A percentile compares a stretch with the other conserved stretches of the same genome.
Conservation (phyloP, 75 land plant genomes). For the Isoetes taiwanensis region DNA sequence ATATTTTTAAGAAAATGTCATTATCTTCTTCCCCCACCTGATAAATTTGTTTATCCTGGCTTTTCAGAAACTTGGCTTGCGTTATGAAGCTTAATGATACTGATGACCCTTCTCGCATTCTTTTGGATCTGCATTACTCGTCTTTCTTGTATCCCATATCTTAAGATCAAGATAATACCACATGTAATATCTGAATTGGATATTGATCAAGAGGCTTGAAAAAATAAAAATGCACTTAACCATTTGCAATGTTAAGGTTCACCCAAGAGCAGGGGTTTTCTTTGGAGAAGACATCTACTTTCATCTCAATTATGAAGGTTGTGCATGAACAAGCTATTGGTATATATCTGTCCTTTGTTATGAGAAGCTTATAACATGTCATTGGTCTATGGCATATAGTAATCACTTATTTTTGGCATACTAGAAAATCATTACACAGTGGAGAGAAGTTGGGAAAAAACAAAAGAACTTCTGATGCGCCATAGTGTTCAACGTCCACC, state of each 20-base stretch:
- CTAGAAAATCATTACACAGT: not conserved
- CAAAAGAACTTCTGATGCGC: not conserved
- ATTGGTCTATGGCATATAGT: not conserved
- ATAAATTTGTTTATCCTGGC: not conserved
- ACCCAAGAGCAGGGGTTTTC: slow-evolving; percentile 1
- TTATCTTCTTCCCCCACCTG: not conserved
- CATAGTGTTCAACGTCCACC: slow-evolving; percentile 4
- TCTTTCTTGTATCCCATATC: not conserved
- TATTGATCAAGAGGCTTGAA: not conserved
- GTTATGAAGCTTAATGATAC: slow-evolving; percentile 1
- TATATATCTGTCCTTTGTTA: not conserved
- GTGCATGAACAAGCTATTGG: slow-evolving; percentile 6
- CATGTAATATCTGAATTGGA: not conserved
- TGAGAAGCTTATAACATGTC: not conserved
- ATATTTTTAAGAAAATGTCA: too few relatives aligned
- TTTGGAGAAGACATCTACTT: slow-evolving; percentile 4
- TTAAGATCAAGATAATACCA: too few relatives aligned
- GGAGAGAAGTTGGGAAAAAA: slow-evolving; percentile 1
- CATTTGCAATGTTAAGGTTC: not conserved
- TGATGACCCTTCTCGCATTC: not conserved
- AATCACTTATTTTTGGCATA: not conserved
- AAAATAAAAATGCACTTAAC: not conserved
- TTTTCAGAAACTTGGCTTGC: not conserved
- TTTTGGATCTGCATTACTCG: not conserved
- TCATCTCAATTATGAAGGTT: not conserved